Conservation (phyloP, 2,329 filamentous ascomycete genomes). For the Cladophialophora bantiana region DNA sequence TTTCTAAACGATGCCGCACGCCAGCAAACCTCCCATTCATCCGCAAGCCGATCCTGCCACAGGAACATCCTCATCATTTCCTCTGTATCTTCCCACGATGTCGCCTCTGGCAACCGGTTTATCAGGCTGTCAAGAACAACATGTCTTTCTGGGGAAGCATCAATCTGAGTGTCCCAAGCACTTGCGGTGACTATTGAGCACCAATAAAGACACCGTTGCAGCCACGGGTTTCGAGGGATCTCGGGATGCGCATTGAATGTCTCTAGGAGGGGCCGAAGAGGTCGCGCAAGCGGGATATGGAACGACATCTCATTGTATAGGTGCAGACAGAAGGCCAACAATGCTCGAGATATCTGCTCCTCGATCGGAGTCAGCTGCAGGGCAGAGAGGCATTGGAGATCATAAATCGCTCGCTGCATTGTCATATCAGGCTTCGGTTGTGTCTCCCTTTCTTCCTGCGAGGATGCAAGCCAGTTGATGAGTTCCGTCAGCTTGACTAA, state of each 20-base stretch:
- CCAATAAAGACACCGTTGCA: conserved; percentile 31
- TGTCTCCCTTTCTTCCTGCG: background rate
- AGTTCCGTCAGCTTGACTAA: conserved; percentile 30
- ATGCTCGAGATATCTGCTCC: conserved; percentile 20
- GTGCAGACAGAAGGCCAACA: conserved; percentile 31
- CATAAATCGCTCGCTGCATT: conserved; percentile 33
- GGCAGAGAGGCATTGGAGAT: conserved; percentile 30
- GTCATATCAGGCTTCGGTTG: conserved; percentile 22
- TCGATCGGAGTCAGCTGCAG: conserved; percentile 23
- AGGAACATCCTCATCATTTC: conserved; percentile 26
- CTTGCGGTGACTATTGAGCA: conserved; percentile 26
- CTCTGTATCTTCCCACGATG: conserved; percentile 25
- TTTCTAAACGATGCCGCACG: conserved; percentile 25
- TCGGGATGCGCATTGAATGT: conserved; percentile 20
- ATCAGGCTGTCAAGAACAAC: conserved; percentile 19
- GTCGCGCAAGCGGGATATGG: conserved; percentile 27
- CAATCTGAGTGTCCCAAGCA: conserved; percentile 31
- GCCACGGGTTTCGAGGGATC: conserved; percentile 21
- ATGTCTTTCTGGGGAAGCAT: conserved; percentile 25
- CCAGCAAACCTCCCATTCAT: conserved; percentile 33
- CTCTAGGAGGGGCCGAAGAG: conserved; percentile 25
- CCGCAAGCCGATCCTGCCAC: conserved; percentile 25
- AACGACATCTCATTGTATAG: conserved; percentile 31
- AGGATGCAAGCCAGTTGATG: conserved; percentile 15
- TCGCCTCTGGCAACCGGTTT: conserved; percentile 15